Conservation (phyloP, 164 flowering plant genomes). For the Brasenia schreberi region DNA sequence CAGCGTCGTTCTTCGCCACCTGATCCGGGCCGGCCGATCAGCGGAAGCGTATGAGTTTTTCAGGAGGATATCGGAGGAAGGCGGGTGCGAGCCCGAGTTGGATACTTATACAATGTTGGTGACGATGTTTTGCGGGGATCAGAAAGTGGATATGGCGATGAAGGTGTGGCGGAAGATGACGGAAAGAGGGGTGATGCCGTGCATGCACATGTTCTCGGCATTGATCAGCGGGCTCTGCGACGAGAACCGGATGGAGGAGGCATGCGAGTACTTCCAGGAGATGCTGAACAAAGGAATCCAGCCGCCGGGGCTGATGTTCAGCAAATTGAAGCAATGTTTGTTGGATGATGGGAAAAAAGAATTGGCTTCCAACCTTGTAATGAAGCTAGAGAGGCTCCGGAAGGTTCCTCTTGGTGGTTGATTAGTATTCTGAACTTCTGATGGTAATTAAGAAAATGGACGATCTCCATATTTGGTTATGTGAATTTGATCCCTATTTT, state of each 20-base stretch:
- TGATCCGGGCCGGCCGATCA: conserved; percentile 32
- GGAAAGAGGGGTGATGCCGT: conserved; percentile 59
- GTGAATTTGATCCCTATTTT: neutral
- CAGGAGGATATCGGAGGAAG: conserved; percentile 34
- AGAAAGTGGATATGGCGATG: conserved; percentile 43
- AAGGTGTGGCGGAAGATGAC: conserved; percentile 64
- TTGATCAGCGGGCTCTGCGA: conserved; percentile 49
- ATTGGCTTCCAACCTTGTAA: conserved; percentile 24
- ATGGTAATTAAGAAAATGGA: neutral
- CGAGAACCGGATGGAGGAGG: conserved; percentile 54
- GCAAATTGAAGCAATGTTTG: conserved; percentile 53
- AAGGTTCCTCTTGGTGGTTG: conserved; percentile 30
- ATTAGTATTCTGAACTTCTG: conserved; percentile 1
- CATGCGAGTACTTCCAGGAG: conserved; percentile 56
- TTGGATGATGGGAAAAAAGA: conserved; percentile 54
- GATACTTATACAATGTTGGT: conserved; percentile 60
- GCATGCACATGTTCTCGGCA: conserved; percentile 68
- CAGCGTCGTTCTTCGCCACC: conserved; percentile 65
- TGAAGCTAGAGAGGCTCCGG: conserved; percentile 45
- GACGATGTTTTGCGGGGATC: conserved; percentile 64
- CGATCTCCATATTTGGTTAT: neutral
- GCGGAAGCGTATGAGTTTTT: conserved; percentile 49
- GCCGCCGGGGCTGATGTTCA: conserved; percentile 56
- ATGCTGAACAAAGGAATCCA: conserved; percentile 79
- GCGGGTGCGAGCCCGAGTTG: conserved; percentile 45